These are phyloP conservation scores for Onygenales sp. DNA, from an alignment of 2,329 filamentous ascomycete species.

Conservation along the genomic window DNA sequence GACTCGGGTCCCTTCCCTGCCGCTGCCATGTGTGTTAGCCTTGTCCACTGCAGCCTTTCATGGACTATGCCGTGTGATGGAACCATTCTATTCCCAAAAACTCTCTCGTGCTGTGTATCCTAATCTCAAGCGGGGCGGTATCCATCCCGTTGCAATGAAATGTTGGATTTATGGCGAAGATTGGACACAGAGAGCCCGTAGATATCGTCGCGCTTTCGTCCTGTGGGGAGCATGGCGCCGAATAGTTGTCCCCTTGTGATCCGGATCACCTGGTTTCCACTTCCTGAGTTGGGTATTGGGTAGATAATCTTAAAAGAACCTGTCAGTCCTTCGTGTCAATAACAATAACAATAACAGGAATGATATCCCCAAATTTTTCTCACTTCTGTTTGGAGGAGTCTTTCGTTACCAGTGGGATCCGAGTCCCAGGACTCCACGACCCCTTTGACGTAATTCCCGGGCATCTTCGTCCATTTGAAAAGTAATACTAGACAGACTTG, in stretches of 20 bases:
- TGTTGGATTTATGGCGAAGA: not conserved
- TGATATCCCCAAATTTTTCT: not conserved
- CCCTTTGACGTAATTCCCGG: not conserved
- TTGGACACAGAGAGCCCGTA: not conserved
- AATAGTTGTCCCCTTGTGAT: slow-evolving; percentile 4
- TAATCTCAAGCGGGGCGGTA: not conserved
- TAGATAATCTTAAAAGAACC: slow-evolving; percentile 1
- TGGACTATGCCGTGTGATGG: no score
- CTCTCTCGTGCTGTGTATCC: no score
- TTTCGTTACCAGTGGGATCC: slow-evolving; percentile 2
- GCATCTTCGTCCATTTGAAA: slow-evolving; percentile 5
- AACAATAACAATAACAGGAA: not conserved
- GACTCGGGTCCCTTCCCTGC: no score
- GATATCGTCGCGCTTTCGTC: not conserved
- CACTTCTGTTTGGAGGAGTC: slow-evolving; percentile 5
- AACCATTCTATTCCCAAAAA: no score
- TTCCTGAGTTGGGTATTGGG: not conserved
- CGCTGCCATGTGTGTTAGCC: no score
- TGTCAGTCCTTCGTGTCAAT: slow-evolving; percentile 1
- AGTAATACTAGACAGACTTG: slow-evolving; percentile 5
- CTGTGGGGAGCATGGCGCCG: not conserved
- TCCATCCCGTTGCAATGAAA: slow-evolving; percentile 1
- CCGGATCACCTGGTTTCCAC: slow-evolving; percentile 1
- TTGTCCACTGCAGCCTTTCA: no score
- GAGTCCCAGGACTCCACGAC: slow-evolving; percentile 1